Conservation (phyloP, 495 filamentous ascomycete genomes). For the Astrothelium macrocarpum region DNA sequence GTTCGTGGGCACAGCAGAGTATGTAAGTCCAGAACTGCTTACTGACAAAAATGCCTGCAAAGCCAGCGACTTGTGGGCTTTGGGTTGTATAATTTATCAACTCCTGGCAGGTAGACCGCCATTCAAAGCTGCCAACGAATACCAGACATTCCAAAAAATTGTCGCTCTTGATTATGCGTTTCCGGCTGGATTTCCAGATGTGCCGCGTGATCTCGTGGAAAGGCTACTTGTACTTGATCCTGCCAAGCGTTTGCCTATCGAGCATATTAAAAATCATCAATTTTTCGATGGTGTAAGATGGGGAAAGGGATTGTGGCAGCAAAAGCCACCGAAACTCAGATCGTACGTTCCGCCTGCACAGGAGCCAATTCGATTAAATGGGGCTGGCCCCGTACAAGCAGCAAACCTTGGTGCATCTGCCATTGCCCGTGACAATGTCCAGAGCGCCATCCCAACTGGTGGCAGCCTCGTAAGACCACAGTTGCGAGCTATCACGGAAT, state of each 20-base stretch:
- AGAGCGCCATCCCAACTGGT: conserved; percentile 28
- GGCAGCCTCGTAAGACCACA: conserved; percentile 40
- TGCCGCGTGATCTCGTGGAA: conserved; percentile 86
- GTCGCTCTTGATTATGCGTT: conserved; percentile 90
- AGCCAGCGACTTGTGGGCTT: conserved; percentile 96
- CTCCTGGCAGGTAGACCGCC: conserved; percentile 85
- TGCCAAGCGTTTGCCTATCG: conserved; percentile 74
- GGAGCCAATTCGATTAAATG: conserved; percentile 79
- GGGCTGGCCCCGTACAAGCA: conserved; percentile 31
- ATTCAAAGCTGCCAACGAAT: conserved; percentile 97
- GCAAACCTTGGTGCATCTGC: conserved; percentile 24
- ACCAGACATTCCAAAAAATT: conserved; percentile 97
- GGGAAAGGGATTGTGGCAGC: conserved; percentile 79
- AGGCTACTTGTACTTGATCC: conserved; percentile 88
- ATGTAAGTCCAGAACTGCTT: conserved; percentile 92
- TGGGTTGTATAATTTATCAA: conserved; percentile 99
- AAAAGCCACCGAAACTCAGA: conserved; percentile 81
- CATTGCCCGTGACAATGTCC: conserved; percentile 33
- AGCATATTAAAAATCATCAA: conserved; percentile 93
- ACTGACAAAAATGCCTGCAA: conserved; percentile 96
- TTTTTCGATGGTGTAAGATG: conserved; percentile 91
- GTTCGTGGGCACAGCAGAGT: conserved; percentile 97
- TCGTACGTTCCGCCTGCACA: conserved; percentile 71
- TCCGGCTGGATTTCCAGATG: conserved; percentile 76
- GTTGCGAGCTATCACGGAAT: conserved; percentile 82